Percentiles rank a stretch among this genome's conserved stretches.
Evolutionary conservation across 495 filamentous ascomycete genomes (phyloP).

Genomic region (Beverwykella pulmonaria): DNA sequence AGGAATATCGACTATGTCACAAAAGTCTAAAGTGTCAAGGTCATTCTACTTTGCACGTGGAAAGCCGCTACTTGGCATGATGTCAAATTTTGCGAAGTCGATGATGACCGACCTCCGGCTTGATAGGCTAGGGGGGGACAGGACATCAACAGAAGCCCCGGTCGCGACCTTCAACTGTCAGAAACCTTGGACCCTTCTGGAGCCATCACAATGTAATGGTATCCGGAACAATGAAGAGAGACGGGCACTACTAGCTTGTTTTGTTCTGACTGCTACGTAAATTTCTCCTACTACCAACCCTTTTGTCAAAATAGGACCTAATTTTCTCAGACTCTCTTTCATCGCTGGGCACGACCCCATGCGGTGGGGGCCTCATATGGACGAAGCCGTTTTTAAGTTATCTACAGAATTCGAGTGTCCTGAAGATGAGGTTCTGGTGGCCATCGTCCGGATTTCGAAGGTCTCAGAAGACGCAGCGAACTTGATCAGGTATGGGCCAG

Average conservation of each 20-base stretch:
- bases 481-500: background rate
- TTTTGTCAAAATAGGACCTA: background rate
- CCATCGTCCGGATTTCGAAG: conserved; percentile 1
- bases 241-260: conserved; percentile 9
- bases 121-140: background rate
- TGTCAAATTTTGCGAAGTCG: background rate
- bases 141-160: background rate
- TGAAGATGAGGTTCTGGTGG: conserved; percentile 8
- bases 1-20: no score
- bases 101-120: background rate
- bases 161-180: background rate
- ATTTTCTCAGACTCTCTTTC: background rate
- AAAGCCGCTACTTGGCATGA: conserved; percentile 6
- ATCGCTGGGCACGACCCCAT: background rate
- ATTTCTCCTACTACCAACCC: background rate
- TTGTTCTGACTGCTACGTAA: conserved; percentile 3
- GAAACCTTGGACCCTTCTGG: conserved; percentile 1
- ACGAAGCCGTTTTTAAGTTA: conserved; percentile 5
- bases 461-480: conserved; percentile 5
- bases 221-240: background rate
- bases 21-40: no score
- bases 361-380: conserved; percentile 8
- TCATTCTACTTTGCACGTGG: conserved; percentile 7
- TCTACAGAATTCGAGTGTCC: background rate
- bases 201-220: background rate